Base-by-base conservation (phyloP, 176 grass and related monocot species). In the Zoysia japonica region DNA sequence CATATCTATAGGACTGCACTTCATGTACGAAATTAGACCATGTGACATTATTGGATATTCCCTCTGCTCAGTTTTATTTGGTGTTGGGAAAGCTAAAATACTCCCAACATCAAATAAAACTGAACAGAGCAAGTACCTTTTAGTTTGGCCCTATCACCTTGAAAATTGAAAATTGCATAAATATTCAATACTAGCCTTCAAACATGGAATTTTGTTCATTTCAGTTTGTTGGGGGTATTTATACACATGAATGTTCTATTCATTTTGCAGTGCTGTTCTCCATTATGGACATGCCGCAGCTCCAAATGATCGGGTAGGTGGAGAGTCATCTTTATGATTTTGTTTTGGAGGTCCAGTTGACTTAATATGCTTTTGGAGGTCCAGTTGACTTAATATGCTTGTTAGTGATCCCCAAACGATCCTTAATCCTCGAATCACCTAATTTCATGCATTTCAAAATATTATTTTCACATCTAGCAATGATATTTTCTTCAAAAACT, bases 301-400 rank as follows among this genome's bases (percentile, higher is more conserved):
- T 89, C 95, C 95, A 90, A 98, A 98, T 90, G 95, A 98, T 40
- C 79, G 90, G 83, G 92, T 94, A 91, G 88, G 45, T 74, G 86
- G 71, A 92, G 89, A 89, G 39, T 80, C 11, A 42, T 76, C 55
- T 69, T 85, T 72, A 70, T 78, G 36, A 52, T 71, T 63, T 59
- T 39, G 77, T 80, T 62, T 76, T 59, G 8, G 14, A 66, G 28
- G 28, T 79, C n/a, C 47, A 36, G 15, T 65, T 79, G 67, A 49
- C 57, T 79, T 67, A 45, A 61, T 72, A 88, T 76, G 61, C 38
- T 72, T 79, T 28, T 28, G 28, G 28, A 28, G 28, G 28, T 79
- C n/a, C 47, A 36, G 15, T 65, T 79, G 67, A 49, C 57, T 79
- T 67, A 45, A 61, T 72, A 88, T 76, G 61, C 38, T 72, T 79